Percentiles rank a stretch among this genome's conserved stretches.
These are phyloP conservation scores for Biscogniauxia sp. DNA, from an alignment of 2,329 filamentous ascomycete genomes.

Conservation along the genomic window DNA sequence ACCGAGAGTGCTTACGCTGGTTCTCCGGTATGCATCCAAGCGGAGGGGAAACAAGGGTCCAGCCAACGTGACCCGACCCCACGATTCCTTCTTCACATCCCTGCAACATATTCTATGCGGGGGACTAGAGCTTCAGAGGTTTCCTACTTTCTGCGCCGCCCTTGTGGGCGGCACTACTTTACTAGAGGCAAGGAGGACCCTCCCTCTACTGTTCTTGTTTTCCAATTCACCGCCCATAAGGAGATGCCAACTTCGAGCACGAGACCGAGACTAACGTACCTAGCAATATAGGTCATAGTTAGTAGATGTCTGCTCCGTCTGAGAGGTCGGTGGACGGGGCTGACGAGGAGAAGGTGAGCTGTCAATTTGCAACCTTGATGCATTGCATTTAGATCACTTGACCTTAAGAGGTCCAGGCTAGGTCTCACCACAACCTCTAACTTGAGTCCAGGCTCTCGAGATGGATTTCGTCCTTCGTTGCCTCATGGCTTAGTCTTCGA, in stretches of 20 bases:
- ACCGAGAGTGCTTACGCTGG: constrained; percentile 53
- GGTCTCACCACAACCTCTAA: constrained; percentile 21
- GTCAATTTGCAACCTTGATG: constrained; percentile 4
- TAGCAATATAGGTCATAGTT: constrained; percentile 22
- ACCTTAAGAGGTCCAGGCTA: constrained; percentile 12
- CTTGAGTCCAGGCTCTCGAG: constrained; percentile 46
- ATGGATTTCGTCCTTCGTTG: constrained; percentile 57
- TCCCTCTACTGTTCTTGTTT: constrained; percentile 3
- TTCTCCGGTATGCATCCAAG: constrained; percentile 49
- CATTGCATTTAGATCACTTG: neutral
- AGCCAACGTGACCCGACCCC: constrained; percentile 23
- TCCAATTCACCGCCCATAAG: neutral
- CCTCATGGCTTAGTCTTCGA: constrained; percentile 55
- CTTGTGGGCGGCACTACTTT: constrained; percentile 59
- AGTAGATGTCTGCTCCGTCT: constrained; percentile 24
- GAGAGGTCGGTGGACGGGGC: constrained; percentile 20
- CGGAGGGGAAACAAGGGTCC: constrained; percentile 32
- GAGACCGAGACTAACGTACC: constrained; percentile 12
- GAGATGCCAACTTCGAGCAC: neutral
- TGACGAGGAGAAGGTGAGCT: constrained; percentile 34
- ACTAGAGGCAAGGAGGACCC: constrained; percentile 48
- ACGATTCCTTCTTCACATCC: constrained; percentile 32
- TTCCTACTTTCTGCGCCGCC: constrained; percentile 61
- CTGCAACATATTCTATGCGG: constrained; percentile 44
- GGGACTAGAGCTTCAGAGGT: constrained; percentile 54